Percentiles rank a stretch among this genome's conserved stretches.
These are phyloP conservation scores for Anisodus acutangulus DNA, from an alignment of 257 asterid species.

Conservation along the genomic window DNA sequence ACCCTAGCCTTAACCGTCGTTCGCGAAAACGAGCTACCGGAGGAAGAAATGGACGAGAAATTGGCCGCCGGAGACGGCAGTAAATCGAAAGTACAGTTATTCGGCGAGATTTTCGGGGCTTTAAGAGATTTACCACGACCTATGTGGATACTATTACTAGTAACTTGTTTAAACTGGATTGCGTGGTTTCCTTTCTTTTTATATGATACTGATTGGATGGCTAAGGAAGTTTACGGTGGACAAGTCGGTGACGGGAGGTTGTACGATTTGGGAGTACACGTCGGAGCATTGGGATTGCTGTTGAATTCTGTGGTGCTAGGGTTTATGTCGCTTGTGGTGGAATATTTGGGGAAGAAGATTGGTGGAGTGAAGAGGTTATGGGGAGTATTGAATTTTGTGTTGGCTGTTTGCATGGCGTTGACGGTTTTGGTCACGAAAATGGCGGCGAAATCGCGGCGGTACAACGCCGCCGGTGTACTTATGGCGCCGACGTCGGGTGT, in stretches of 20 bases:
- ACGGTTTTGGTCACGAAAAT: conserved; percentile 70
- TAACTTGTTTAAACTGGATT: conserved; percentile 70
- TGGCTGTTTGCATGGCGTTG: conserved; percentile 68
- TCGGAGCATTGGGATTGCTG: conserved; percentile 84
- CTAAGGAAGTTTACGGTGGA: conserved; percentile 73
- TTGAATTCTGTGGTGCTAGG: conserved; percentile 77
- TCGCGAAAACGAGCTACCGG: conserved; percentile 5
- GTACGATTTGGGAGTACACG: conserved; percentile 68
- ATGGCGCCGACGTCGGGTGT: conserved; percentile 52
- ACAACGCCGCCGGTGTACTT: conserved; percentile 30
- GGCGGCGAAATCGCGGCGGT: conserved; percentile 56
- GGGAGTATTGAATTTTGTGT: conserved; percentile 70
- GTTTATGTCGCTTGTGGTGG: conserved; percentile 59
- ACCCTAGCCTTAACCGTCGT: conserved; percentile 52
- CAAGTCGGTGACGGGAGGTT: conserved; percentile 46
- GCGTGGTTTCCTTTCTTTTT: conserved; percentile 78
- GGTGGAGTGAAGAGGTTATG: conserved; percentile 72
- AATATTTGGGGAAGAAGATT: conserved; percentile 47
- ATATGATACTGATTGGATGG: conserved; percentile 90
- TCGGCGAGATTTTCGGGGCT: conserved; percentile 69
- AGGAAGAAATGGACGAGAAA: background rate
- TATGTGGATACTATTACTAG: conserved; percentile 70
- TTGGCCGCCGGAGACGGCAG: background rate
- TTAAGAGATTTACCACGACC: conserved; percentile 61
- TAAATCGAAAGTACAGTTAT: conserved; percentile 41